These are phyloP conservation scores for Austroboletus novae-zelandiae DNA, from an alignment of 1,284 basidiomycete species.

Conservation along the genomic window DNA sequence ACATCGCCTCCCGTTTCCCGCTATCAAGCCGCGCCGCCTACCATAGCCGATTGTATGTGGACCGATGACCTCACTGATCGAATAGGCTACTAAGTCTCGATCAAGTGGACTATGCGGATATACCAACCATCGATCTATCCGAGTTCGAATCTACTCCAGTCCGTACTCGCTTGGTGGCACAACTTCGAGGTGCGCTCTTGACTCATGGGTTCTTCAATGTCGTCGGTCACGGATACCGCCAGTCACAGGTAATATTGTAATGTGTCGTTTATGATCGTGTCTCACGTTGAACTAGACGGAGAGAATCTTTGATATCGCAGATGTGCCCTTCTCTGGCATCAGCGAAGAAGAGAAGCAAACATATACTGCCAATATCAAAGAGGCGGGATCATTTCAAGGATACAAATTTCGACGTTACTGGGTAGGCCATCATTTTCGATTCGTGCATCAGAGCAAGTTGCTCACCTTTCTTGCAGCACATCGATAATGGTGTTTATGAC, in stretches of 20 bases:
- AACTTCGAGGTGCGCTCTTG: constrained; percentile 56
- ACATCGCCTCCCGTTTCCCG: constrained; percentile 16
- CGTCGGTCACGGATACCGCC: constrained; percentile 54
- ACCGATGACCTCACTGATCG: background rate
- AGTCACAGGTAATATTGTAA: constrained; percentile 38
- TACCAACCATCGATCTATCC: constrained; percentile 64
- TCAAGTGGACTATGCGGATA: constrained; percentile 64
- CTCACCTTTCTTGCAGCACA: constrained; percentile 37
- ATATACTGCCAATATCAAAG: constrained; percentile 49
- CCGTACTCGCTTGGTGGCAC: constrained; percentile 43
- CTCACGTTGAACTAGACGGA: constrained; percentile 36
- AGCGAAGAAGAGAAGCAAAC: constrained; percentile 53
- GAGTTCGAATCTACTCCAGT: constrained; percentile 48
- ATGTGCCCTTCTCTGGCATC: constrained; percentile 56
- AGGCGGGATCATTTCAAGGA: constrained; percentile 54
- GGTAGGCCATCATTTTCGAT: constrained; percentile 32
- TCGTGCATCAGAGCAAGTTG: too few species aligned
- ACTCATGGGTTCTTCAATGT: constrained; percentile 64
- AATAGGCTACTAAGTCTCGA: background rate
- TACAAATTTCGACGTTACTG: constrained; percentile 58
- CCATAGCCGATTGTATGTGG: constrained; percentile 20
- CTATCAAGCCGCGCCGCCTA: constrained; percentile 22
- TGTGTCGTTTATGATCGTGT: background rate
- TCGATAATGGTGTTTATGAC: constrained; percentile 55
- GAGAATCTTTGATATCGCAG: constrained; percentile 63